Conservation (phyloP, 1,284 basidiomycete genomes). For the Cryptococcus neoformans region DNA sequence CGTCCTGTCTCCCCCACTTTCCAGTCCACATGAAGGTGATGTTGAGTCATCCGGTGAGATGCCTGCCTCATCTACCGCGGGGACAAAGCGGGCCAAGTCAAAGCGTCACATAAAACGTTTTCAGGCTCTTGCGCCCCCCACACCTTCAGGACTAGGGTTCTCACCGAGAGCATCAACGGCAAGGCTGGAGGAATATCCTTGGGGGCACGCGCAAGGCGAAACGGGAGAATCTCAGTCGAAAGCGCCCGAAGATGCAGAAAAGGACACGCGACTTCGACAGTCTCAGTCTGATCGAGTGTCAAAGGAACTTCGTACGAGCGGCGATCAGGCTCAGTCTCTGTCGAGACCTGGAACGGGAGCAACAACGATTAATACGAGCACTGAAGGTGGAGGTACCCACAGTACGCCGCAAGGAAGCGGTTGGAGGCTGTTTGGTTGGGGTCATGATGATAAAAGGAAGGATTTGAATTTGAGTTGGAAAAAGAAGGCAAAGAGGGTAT, state of each 20-base stretch:
- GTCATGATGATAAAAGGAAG: conserved; percentile 9
- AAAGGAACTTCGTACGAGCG: not conserved
- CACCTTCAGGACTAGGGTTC: conserved; percentile 34
- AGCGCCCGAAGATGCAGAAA: not conserved
- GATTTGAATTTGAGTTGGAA: conserved; percentile 24
- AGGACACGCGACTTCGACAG: not conserved
- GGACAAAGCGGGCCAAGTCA: conserved; percentile 6
- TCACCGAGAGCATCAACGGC: conserved; percentile 11
- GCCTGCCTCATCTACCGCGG: not conserved
- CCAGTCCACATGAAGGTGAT: conserved; percentile 1
- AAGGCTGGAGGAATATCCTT: conserved; percentile 9
- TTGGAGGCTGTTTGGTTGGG: conserved; percentile 4
- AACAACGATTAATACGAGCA: not conserved
- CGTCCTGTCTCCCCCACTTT: not conserved
- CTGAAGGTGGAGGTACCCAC: not conserved
- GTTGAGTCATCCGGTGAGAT: not conserved
- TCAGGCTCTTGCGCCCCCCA: conserved; percentile 29
- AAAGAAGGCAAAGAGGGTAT: conserved; percentile 40
- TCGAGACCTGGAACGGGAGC: conserved; percentile 6
- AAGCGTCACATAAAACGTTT: conserved; percentile 15
- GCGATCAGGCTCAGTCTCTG: not conserved
- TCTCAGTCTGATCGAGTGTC: not conserved
- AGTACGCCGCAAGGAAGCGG: conserved; percentile 1
- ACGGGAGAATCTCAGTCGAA: not conserved
- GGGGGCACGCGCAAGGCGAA: conserved; percentile 1